Evolutionary conservation across 1,139 yeast genomes (phyloP).

Genomic region (Pichia sp.): DNA sequence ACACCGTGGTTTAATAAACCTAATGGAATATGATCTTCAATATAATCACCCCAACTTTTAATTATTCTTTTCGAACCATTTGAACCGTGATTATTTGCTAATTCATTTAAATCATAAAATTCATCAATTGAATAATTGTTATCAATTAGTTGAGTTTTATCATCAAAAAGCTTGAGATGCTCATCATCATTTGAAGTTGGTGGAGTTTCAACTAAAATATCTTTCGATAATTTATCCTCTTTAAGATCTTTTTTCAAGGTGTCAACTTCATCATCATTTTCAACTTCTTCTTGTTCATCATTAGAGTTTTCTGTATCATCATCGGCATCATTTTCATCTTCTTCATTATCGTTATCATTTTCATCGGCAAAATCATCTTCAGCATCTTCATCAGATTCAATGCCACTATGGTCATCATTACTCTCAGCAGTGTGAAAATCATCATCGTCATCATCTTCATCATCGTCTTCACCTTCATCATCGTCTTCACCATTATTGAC

Average conservation of each 20-base stretch:
- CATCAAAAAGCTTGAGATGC: slow-evolving; percentile 10
- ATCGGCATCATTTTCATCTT: slow-evolving; percentile 3
- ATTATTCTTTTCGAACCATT: slow-evolving; percentile 47
- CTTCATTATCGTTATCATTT: slow-evolving; percentile 12
- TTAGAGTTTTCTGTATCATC: neutral
- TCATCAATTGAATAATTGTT: slow-evolving; percentile 26
- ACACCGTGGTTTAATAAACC: slow-evolving; percentile 91
- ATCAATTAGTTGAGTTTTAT: slow-evolving; percentile 15
- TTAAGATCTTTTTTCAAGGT: slow-evolving; percentile 31
- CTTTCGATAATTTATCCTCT: slow-evolving; percentile 15
- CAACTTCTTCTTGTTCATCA: slow-evolving; percentile 18
- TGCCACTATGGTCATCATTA: slow-evolving; percentile 4
- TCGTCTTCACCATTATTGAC: slow-evolving; percentile 15
- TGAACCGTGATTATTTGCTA: slow-evolving; percentile 50
- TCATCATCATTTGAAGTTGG: slow-evolving; percentile 40
- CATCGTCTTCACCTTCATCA: slow-evolving; percentile 18
- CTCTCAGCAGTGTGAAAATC: neutral
- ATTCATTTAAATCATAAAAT: slow-evolving; percentile 49
- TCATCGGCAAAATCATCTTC: neutral
- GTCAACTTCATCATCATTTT: slow-evolving; percentile 22
- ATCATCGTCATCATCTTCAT: slow-evolving; percentile 12
- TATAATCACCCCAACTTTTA: slow-evolving; percentile 56
- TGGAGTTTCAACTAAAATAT: slow-evolving; percentile 30
- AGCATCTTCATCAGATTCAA: slow-evolving; percentile 7
- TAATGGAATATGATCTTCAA: slow-evolving; percentile 44